Conservation (phyloP, 176 grass and related monocot genomes). For the Paspalum notatum region DNA sequence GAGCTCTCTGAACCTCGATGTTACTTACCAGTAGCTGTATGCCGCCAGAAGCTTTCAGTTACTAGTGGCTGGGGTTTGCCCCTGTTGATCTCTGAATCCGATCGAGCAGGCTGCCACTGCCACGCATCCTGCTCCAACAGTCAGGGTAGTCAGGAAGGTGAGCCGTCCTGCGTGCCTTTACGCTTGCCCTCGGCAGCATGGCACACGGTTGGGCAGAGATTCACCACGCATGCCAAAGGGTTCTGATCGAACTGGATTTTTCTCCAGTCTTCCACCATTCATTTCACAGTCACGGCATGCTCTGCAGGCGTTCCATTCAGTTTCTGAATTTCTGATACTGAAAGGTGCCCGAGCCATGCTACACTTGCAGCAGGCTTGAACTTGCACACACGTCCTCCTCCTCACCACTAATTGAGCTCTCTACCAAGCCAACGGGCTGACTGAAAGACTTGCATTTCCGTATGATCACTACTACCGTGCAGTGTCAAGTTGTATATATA, state of each 20-base stretch:
- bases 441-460: not conserved
- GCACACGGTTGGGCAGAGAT: conserved; percentile 20
- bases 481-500: conserved; percentile 26
- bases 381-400: conserved; percentile 9
- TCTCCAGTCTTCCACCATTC: not conserved
- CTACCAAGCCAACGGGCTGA: conserved; percentile 14
- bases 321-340: not conserved
- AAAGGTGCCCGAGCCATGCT: not conserved
- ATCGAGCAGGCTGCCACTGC: no score
- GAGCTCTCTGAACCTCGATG: not conserved
- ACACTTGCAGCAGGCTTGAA: not conserved
- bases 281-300: not conserved
- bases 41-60: not conserved
- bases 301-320: conserved; percentile 17
- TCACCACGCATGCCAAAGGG: not conserved
- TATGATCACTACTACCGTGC: not conserved
- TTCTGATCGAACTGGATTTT: not conserved
- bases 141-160: no score
- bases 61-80: not conserved
- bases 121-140: not conserved
- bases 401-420: conserved; percentile 19
- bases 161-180: not conserved
- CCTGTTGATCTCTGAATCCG: not conserved
- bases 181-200: conserved; percentile 24
- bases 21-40: not conserved